phyloP scores from a whole-genome alignment of 2,329 filamentous ascomycete genomes.

The Xenoacremonium recifei region DNA sequence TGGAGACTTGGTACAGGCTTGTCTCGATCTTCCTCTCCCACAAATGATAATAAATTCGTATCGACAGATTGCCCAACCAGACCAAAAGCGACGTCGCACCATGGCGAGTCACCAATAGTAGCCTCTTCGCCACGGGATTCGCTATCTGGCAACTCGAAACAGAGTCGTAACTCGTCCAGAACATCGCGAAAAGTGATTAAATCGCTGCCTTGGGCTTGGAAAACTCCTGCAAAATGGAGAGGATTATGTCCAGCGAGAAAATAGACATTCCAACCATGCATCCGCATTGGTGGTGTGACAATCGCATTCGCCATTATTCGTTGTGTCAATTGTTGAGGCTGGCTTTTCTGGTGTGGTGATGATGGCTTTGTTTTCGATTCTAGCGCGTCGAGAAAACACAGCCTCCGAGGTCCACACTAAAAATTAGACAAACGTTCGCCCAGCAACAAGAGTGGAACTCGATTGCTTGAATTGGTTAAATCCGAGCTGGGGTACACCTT shows the following conservation, averaged over 20 bases:
- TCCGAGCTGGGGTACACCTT: too few relatives aligned
- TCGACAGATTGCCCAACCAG: background rate
- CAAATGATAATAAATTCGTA: background rate
- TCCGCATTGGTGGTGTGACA: constrained; percentile 1
- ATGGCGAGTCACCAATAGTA: constrained; percentile 1
- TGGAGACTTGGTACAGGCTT: background rate
- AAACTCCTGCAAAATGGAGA: constrained; percentile 4
- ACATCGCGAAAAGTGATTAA: constrained; percentile 13
- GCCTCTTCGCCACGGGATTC: background rate
- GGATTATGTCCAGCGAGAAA: background rate
- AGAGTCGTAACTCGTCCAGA: constrained; percentile 14
- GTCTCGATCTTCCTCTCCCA: background rate
- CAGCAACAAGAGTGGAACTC: too few relatives aligned
- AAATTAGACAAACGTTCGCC: too few relatives aligned
- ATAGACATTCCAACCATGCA: constrained; percentile 3
- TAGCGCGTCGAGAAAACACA: too few relatives aligned
- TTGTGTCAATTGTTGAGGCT: too few relatives aligned
- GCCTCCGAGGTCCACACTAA: too few relatives aligned
- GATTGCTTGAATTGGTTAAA: too few relatives aligned
- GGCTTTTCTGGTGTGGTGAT: too few relatives aligned
- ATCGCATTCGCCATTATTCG: constrained; percentile 2
- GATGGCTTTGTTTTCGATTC: too few relatives aligned
- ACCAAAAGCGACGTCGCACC: constrained; percentile 7
- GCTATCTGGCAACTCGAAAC: constrained; percentile 9
- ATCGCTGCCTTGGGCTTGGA: constrained; percentile 1